These are phyloP conservation scores for Phialophora macrospora DNA, from an alignment of 2,329 filamentous ascomycete genomes.

Conservation along the genomic window DNA sequence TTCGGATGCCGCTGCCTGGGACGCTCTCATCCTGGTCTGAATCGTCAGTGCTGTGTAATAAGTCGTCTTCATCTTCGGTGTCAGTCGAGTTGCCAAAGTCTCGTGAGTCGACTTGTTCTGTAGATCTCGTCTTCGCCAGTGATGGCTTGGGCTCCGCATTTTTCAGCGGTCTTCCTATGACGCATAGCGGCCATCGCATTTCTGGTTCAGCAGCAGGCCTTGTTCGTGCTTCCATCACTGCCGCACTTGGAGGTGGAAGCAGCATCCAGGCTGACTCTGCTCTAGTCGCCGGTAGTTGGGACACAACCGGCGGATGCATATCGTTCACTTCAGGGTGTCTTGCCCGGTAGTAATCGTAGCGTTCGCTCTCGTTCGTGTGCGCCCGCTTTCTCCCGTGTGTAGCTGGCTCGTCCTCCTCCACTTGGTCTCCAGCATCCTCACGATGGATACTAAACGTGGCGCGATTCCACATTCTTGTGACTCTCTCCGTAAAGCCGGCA, in stretches of 20 bases:
- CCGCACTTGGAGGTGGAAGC: conserved; percentile 85
- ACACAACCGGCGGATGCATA: conserved; percentile 82
- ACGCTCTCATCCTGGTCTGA: conserved; percentile 6
- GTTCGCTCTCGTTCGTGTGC: conserved; percentile 49
- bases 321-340: conserved; percentile 79
- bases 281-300: conserved; percentile 69
- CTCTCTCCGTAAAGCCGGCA: conserved; percentile 62
- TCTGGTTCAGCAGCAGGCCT: conserved; percentile 41
- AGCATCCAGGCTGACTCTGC: conserved; percentile 88
- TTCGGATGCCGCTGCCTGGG: background rate
- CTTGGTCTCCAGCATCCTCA: conserved; percentile 12
- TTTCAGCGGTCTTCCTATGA: conserved; percentile 30
- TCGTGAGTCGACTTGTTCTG: conserved; percentile 21
- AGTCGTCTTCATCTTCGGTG: conserved; percentile 11
- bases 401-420: conserved; percentile 16
- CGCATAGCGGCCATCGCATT: conserved; percentile 34
- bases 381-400: conserved; percentile 44
- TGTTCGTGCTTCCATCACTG: conserved; percentile 87
- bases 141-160: conserved; percentile 4
- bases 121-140: conserved; percentile 14
- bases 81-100: conserved; percentile 13
- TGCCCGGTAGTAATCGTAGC: conserved; percentile 62
- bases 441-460: conserved; percentile 19
- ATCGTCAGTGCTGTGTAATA: conserved; percentile 9
- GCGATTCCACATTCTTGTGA: conserved; percentile 37